These are phyloP conservation scores for Trichoderma atroviride DNA, from an alignment of 2,329 filamentous ascomycete genomes.

Conservation along the genomic window DNA sequence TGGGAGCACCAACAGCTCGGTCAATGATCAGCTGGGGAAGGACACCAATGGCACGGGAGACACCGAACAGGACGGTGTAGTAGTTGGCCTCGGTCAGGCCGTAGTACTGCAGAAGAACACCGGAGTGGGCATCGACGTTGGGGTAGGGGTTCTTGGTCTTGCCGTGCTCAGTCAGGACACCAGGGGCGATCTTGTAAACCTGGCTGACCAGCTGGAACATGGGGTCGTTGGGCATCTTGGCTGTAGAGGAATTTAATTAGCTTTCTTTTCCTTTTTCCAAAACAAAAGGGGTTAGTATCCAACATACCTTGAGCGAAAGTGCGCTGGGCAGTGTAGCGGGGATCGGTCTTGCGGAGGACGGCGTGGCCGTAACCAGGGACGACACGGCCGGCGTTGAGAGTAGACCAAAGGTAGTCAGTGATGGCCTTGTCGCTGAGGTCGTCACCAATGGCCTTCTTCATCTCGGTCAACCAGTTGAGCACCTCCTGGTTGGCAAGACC, in stretches of 20 bases:
- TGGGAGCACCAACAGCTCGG: conserved; percentile 93
- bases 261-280: not conserved
- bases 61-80: conserved; percentile 99
- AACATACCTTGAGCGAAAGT: conserved; percentile 75
- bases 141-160: conserved; percentile 99
- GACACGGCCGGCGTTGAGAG: conserved; percentile 92
- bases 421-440: conserved; percentile 96
- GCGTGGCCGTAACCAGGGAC: conserved; percentile 98
- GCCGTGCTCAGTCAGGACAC: conserved; percentile 97
- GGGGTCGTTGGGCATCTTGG: conserved; percentile 93
- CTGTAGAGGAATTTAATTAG: conserved; percentile 43
- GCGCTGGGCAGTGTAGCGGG: conserved; percentile 97
- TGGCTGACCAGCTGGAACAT: conserved; percentile 99
- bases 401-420: conserved; percentile 98
- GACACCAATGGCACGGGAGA: conserved; percentile 96
- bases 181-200: conserved; percentile 99
- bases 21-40: conserved; percentile 99
- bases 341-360: conserved; percentile 99
- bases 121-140: conserved; percentile 98
- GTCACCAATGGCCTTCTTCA: conserved; percentile 93
- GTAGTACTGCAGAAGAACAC: conserved; percentile 99
- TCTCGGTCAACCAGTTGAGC: conserved; percentile 97
- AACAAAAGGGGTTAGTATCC: not conserved
- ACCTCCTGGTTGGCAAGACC: conserved; percentile 99
- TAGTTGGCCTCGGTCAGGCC: conserved; percentile 98